These are phyloP conservation scores for Pythium aquatile DNA, from an alignment of 352 stramenopile species.

Conservation along the genomic window DNA sequence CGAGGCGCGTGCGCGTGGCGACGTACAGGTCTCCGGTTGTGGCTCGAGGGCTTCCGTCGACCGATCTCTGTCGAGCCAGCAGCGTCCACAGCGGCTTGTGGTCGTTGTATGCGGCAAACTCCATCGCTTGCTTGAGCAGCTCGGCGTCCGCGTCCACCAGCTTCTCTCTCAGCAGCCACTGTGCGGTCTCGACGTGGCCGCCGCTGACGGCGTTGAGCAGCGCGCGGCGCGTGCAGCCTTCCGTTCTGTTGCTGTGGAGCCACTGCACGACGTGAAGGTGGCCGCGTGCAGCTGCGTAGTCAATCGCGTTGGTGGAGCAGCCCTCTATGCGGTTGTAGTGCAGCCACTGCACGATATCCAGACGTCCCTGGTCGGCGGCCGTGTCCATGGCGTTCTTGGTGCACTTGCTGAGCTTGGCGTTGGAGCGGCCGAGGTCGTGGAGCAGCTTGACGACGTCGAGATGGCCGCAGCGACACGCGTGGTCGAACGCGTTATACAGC, in stretches of 20 bases:
- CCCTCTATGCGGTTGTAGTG: constrained; percentile 10
- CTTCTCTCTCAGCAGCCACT: constrained; percentile 6
- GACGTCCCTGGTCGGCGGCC: constrained; percentile 15
- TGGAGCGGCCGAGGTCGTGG: not conserved
- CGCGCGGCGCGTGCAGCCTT: constrained; percentile 14
- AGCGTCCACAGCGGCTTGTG: constrained; percentile 3
- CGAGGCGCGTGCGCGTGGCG: not conserved
- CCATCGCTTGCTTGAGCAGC: constrained; percentile 10
- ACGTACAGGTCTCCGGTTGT: not conserved
- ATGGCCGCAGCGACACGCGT: constrained; percentile 14
- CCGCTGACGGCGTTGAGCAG: constrained; percentile 6
- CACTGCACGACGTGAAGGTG: constrained; percentile 14
- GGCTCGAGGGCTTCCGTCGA: not conserved
- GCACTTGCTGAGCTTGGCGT: not conserved
- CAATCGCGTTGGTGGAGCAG: constrained; percentile 19
- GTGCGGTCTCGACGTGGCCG: constrained; percentile 2
- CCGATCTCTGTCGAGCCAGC: not conserved
- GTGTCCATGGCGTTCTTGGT: constrained; percentile 14
- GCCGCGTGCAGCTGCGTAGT: constrained; percentile 8
- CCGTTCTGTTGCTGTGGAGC: constrained; percentile 7
- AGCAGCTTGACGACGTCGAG: constrained; percentile 13
- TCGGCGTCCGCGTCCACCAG: not conserved
- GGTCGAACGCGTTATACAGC: constrained; percentile 19
- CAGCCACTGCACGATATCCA: constrained; percentile 21
- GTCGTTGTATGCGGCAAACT: constrained; percentile 16